Evolutionary conservation across 306 rosid genomes (phyloP).

Genomic region (Gillenia trifoliata): DNA sequence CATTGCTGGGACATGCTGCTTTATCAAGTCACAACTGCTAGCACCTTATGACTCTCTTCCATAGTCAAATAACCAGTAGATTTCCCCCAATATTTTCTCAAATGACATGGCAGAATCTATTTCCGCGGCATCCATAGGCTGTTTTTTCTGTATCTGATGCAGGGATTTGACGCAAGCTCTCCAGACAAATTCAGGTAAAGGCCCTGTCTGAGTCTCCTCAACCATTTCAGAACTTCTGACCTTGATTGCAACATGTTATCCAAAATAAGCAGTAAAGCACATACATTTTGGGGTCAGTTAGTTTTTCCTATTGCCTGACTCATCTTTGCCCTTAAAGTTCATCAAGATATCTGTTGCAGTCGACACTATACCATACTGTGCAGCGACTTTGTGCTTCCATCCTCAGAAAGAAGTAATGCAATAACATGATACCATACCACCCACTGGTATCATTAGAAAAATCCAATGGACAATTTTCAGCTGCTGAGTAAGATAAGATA

Average conservation of each 20-base stretch:
- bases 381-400: constrained; percentile 73
- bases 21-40: constrained; percentile 81
- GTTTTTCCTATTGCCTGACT: constrained; percentile 59
- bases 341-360: constrained; percentile 64
- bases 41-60: constrained; percentile 70
- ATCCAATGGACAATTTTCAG: constrained; percentile 78
- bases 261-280: constrained; percentile 86
- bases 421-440: constrained; percentile 70
- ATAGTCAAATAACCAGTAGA: constrained; percentile 74
- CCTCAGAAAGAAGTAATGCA: constrained; percentile 87
- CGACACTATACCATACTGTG: constrained; percentile 68
- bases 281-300: constrained; percentile 65
- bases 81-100: constrained; percentile 78
- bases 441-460: constrained; percentile 67
- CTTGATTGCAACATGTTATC: constrained; percentile 85
- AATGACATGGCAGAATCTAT: constrained; percentile 43
- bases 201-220: constrained; percentile 55
- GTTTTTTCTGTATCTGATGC: constrained; percentile 39
- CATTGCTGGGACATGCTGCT: constrained; percentile 83
- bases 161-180: constrained; percentile 43
- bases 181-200: constrained; percentile 50
- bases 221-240: constrained; percentile 52
- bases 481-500: constrained; percentile 89
- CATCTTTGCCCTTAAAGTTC: constrained; percentile 56
- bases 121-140: constrained; percentile 34